These are phyloP conservation scores for Candolleomyces efflorescens DNA, from an alignment of 768 basidiomycete genomes.

Conservation along the genomic window DNA sequence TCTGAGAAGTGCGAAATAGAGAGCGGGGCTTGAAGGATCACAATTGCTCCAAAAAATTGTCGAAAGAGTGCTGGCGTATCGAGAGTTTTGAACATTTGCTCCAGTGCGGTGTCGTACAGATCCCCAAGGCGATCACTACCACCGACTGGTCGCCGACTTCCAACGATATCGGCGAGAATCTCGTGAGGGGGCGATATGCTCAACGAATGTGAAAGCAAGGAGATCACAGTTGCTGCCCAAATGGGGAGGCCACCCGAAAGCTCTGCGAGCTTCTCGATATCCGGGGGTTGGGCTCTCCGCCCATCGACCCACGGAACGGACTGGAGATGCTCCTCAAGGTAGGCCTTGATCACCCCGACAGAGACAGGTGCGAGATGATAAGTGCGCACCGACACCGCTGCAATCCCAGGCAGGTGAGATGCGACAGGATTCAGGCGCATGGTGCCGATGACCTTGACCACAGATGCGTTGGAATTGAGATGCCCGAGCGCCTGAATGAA, in stretches of 20 bases:
- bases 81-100: not conserved
- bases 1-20: not conserved
- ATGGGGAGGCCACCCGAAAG: not conserved
- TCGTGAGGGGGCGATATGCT: not conserved
- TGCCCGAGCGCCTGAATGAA: constrained; percentile 2
- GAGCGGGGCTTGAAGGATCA: not conserved
- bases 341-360: not conserved
- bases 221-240: not conserved
- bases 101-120: not conserved
- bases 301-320: not conserved
- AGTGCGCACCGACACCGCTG: not conserved
- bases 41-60: not conserved
- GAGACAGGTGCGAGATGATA: not conserved
- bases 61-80: not conserved
- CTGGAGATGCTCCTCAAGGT: not conserved
- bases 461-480: not conserved
- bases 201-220: not conserved
- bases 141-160: not conserved
- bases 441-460: constrained; percentile 7
- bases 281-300: not conserved
- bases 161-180: not conserved
- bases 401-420: not conserved
- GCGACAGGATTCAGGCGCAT: not conserved
- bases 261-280: not conserved
- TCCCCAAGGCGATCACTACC: not conserved